Evolutionary conservation across 2,329 filamentous ascomycete species (phyloP).

Genomic region (Canariomyces notabilis): DNA sequence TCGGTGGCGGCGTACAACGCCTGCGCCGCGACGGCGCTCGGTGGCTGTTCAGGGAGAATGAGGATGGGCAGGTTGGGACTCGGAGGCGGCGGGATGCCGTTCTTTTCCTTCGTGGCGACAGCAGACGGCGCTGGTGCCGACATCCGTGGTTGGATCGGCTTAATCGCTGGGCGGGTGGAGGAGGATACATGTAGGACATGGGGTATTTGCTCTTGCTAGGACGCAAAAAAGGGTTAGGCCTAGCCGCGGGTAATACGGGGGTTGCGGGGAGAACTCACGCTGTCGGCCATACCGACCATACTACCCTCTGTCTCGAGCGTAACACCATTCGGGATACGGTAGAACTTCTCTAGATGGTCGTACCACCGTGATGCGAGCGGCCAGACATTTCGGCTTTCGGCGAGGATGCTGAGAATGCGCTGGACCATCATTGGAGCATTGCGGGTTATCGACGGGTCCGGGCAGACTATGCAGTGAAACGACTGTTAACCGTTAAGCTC

Average conservation of each 20-base stretch:
- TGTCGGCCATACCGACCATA: conserved; percentile 52
- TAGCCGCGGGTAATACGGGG: background rate
- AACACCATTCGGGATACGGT: conserved; percentile 38
- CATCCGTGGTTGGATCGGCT: conserved; percentile 16
- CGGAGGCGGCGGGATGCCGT: conserved; percentile 13
- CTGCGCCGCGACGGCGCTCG: conserved; percentile 4
- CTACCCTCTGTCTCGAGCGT: conserved; percentile 39
- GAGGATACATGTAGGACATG: conserved; percentile 27
- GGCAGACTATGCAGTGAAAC: conserved; percentile 35
- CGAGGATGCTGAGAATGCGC: conserved; percentile 41
- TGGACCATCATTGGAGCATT: conserved; percentile 44
- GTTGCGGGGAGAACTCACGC: conserved; percentile 32
- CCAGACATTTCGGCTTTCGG: conserved; percentile 47
- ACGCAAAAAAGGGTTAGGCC: background rate
- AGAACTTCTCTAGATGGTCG: conserved; percentile 45
- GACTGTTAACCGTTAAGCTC: background rate
- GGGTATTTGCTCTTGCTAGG: conserved; percentile 28
- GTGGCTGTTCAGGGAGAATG: conserved; percentile 16
- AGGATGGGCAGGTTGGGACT: conserved; percentile 18
- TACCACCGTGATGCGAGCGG: conserved; percentile 49
- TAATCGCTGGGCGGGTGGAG: conserved; percentile 13
- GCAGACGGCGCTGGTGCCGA: conserved; percentile 4
- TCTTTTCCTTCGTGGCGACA: conserved; percentile 14
- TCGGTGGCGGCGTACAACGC: conserved; percentile 24
- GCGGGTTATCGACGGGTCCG: conserved; percentile 35